These are phyloP conservation scores for Entophlyctis helioformis DNA, from an alignment of 192 early-diverging fungal species.

Conservation along the genomic window DNA sequence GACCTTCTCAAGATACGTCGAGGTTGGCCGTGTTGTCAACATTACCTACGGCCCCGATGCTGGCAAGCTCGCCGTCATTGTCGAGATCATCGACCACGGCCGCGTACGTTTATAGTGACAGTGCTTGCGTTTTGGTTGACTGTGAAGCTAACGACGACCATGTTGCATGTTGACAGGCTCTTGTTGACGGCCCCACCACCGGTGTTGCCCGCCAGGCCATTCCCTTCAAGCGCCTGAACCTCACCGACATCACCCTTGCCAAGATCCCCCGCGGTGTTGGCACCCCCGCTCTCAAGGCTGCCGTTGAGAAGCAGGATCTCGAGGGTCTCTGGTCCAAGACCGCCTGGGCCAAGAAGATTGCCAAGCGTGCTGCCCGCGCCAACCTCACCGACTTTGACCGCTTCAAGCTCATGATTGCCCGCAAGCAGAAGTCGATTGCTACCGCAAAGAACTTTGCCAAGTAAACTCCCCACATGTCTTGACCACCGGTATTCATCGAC, in stretches of 20 bases:
- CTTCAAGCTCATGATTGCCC: slow-evolving; percentile 93
- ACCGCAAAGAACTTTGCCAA: too few relatives aligned
- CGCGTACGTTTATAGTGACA: slow-evolving; percentile 41
- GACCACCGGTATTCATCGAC: too few relatives aligned
- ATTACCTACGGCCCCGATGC: slow-evolving; percentile 87
- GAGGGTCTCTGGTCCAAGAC: slow-evolving; percentile 75
- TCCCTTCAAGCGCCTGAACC: slow-evolving; percentile 77
- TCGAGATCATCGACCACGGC: slow-evolving; percentile 99
- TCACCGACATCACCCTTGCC: slow-evolving; percentile 83
- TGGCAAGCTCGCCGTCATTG: slow-evolving; percentile 96
- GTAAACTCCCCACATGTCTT: too few relatives aligned
- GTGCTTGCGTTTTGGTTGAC: not conserved
- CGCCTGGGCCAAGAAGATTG: slow-evolving; percentile 95
- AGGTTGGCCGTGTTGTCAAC: slow-evolving; percentile 97
- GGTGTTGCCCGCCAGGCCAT: slow-evolving; percentile 80
- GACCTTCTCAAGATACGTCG: slow-evolving; percentile 64
- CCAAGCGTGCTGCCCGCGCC: slow-evolving; percentile 62
- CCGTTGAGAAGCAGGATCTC: slow-evolving; percentile 75
- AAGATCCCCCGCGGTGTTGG: slow-evolving; percentile 73
- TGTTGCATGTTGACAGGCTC: slow-evolving; percentile 55
- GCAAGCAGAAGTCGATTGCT: too few relatives aligned
- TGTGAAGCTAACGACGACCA: not conserved
- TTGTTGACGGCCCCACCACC: slow-evolving; percentile 96
- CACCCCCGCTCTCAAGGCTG: slow-evolving; percentile 61
- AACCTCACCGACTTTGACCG: slow-evolving; percentile 88